Conservation (phyloP, 441 rosid species). For the Melastoma candidum region DNA sequence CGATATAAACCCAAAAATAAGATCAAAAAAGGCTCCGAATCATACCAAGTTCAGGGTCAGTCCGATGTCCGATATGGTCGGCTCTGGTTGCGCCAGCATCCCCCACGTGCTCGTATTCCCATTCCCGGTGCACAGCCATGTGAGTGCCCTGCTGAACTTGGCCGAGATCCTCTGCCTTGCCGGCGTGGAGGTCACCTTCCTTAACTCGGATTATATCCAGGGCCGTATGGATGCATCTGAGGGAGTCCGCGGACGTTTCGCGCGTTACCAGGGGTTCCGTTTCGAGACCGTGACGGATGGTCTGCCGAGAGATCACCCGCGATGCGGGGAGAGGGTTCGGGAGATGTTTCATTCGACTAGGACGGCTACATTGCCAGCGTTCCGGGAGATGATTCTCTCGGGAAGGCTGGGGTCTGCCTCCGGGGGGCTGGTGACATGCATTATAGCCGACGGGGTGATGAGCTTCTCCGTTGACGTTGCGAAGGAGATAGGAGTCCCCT, state of each 20-base stretch:
- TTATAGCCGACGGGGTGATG: conserved; percentile 32
- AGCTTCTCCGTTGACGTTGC: conserved; percentile 20
- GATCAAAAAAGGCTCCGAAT: too few relatives aligned
- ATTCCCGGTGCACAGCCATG: conserved; percentile 2
- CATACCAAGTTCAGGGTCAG: too few relatives aligned
- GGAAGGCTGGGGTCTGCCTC: background rate
- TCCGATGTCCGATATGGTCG: too few relatives aligned
- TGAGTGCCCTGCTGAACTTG: conserved; percentile 6
- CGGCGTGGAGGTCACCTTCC: conserved; percentile 2
- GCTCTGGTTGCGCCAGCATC: too few relatives aligned
- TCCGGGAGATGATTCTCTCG: conserved; percentile 9
- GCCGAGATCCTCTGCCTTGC: background rate
- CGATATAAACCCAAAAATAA: too few relatives aligned
- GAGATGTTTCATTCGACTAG: conserved; percentile 7
- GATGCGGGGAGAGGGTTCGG: background rate
- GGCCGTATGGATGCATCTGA: background rate
- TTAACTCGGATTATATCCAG: conserved; percentile 1
- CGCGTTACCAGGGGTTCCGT: background rate
- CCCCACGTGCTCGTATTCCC: conserved; percentile 5
- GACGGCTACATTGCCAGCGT: background rate
- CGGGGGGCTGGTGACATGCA: conserved; percentile 13
- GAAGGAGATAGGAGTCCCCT: conserved; percentile 23
- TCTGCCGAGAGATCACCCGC: conserved; percentile 11
- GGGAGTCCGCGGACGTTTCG: background rate
- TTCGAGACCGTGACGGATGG: conserved; percentile 3